These are phyloP conservation scores for Fraxinus albicans DNA, from an alignment of 305 asterid genomes.

Conservation along the genomic window DNA sequence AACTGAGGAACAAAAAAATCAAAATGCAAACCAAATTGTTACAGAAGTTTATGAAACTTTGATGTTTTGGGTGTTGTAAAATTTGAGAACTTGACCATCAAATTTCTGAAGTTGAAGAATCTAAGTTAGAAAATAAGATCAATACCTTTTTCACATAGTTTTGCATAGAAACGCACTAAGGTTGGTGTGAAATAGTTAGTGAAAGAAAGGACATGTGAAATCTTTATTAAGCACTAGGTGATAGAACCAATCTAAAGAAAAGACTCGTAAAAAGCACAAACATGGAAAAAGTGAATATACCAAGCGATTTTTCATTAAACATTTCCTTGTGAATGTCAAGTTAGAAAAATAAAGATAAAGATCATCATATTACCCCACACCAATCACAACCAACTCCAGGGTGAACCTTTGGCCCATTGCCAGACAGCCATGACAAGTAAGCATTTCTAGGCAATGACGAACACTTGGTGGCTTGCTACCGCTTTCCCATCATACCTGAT, in stretches of 20 bases:
- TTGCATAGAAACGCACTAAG: not conserved
- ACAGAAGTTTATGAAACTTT: not conserved
- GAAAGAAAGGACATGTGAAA: not conserved
- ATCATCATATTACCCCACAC: slow-evolving; percentile 62
- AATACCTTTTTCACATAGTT: not conserved
- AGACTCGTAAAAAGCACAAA: not conserved
- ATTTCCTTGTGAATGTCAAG: not conserved
- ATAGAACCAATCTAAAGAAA: not conserved
- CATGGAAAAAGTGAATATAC: not conserved
- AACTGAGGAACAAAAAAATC: not conserved
- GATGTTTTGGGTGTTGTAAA: not conserved
- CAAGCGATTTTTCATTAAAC: not conserved
- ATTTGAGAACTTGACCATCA: not conserved
- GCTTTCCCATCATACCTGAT: slow-evolving; percentile 30
- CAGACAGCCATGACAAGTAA: slow-evolving; percentile 22
- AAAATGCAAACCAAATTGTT: not conserved
- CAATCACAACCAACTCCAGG: slow-evolving; percentile 62
- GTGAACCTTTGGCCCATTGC: slow-evolving; percentile 42
- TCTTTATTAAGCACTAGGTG: not conserved
- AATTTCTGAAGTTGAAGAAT: not conserved
- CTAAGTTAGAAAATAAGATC: not conserved
- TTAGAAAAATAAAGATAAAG: not conserved
- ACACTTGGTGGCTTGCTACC: slow-evolving; percentile 23
- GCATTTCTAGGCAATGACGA: slow-evolving; percentile 16
- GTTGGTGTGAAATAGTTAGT: not conserved